Evolutionary conservation across 768 basidiomycete genomes (phyloP), one percentile per base, ranked within the genome.

Genomic region (Leucocoprinus leucothites): DNA sequence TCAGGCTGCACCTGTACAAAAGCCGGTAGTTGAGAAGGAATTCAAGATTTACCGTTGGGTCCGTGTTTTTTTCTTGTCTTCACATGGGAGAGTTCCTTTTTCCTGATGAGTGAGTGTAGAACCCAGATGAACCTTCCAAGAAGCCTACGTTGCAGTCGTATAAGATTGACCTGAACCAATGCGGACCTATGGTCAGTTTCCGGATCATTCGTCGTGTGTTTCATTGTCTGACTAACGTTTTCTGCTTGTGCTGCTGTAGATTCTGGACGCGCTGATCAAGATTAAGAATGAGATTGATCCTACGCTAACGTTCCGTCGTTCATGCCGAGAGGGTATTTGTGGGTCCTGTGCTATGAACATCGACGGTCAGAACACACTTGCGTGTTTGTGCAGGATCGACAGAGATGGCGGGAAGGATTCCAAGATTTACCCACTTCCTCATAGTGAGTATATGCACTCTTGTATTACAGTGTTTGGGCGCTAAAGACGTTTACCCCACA

Each of bases 31-130:
- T 62, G 76, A 87, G 64, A 98, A 98, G 77, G 89, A 94, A 71
- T 98, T 99, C 81, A 91, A 95, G 81, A 94, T 99, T 61, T 99
- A 99, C 76, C 91, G 97, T 69, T 99, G 97, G 94, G 92, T 92
- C 56, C 58, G 84, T 76, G 21, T 24, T 47, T 19, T 14, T 52
- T 44, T 49, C 48, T 51, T 47, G 34, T 28, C 24, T 31, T 36
- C 31, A 31, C 11, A 31, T 31, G 31, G 31, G 9, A 13, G 16
- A n/a, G 16, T n/a, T 8, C 4, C 4, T 38, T 13, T 38, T 38
- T 38, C 4, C 38, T 38, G 9, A 38, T 38, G 16, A 4, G 14
- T 63, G 85, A 31, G 22, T 44, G 22, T 38, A 74, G 95, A 95
- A 98, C 73, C 97, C 97, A 22, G 97, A 99, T 68, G 86, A 91